Evolutionary conservation across 805 yeast genomes (phyloP).

Genomic region (Candida maltosa): DNA sequence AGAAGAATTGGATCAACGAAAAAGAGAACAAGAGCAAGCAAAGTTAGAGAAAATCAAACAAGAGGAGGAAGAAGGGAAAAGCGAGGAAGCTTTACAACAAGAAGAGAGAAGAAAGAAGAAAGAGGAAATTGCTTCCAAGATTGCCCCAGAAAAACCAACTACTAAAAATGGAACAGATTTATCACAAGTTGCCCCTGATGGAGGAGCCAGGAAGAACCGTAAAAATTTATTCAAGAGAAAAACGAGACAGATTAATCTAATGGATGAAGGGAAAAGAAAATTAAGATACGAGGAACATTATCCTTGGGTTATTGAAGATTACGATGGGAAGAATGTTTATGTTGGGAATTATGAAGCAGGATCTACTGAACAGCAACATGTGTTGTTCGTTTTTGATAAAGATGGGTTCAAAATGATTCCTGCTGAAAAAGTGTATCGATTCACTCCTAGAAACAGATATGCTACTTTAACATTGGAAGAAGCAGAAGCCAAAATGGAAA

Average conservation of each 20-base stretch:
- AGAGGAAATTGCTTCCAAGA: no score
- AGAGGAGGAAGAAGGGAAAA: conserved; percentile 15
- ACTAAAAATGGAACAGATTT: conserved; percentile 38
- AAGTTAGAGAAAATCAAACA: conserved; percentile 19
- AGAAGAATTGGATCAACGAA: conserved; percentile 64
- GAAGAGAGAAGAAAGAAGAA: conserved; percentile 8
- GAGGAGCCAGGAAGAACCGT: conserved; percentile 73
- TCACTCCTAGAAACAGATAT: conserved; percentile 89
- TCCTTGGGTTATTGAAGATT: conserved; percentile 98
- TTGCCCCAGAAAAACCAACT: conserved; percentile 1
- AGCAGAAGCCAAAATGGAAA: conserved; percentile 92
- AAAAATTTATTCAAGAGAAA: conserved; percentile 64
- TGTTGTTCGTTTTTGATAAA: conserved; percentile 77
- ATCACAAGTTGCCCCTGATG: conserved; percentile 88
- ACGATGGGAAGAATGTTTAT: conserved; percentile 90
- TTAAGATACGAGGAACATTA: conserved; percentile 92
- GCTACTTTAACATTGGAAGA: conserved; percentile 93
- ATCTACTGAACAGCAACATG: conserved; percentile 73
- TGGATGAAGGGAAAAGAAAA: conserved; percentile 79
- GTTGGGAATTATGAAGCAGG: conserved; percentile 96
- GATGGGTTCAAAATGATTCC: conserved; percentile 93
- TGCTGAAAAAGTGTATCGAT: conserved; percentile 88
- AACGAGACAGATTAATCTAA: conserved; percentile 77
- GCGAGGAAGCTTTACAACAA: no score
- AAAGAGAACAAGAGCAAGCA: conserved; percentile 29